Conservation (phyloP, 225 moss, liverwort and hornwort genomes). For the Physcomitrium patens region DNA sequence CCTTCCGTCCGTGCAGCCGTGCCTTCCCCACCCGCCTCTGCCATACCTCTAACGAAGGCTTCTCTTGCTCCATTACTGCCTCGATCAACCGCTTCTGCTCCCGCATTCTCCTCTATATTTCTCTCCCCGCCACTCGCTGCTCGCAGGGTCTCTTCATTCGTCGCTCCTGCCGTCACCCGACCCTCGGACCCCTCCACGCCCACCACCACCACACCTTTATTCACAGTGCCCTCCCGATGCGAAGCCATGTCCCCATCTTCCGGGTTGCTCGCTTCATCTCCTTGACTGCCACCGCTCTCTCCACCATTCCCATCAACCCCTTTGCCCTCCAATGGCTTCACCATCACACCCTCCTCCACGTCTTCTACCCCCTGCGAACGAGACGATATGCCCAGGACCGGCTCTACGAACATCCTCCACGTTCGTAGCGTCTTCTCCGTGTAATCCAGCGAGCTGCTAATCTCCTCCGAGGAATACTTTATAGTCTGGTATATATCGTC, state of each 20-base stretch:
- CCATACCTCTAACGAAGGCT: constrained; percentile 19
- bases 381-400: constrained; percentile 67
- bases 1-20: constrained; percentile 34
- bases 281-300: constrained; percentile 47
- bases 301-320: constrained; percentile 26
- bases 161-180: constrained; percentile 1
- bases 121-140: constrained; percentile 22
- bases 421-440: constrained; percentile 68
- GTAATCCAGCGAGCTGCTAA: constrained; percentile 67
- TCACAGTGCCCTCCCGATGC: constrained; percentile 9
- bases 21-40: constrained; percentile 28
- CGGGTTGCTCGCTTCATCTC: constrained; percentile 41
- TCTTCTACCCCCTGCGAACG: constrained; percentile 42
- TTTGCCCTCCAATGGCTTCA: constrained; percentile 25
- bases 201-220: background rate
- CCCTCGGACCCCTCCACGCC: constrained; percentile 18
- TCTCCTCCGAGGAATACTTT: constrained; percentile 83
- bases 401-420: constrained; percentile 70
- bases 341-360: constrained; percentile 38
- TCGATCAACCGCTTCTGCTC: constrained; percentile 13
- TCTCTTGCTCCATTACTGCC: constrained; percentile 14
- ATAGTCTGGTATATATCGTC: constrained; percentile 84
- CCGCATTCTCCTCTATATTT: constrained; percentile 11
- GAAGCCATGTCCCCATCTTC: constrained; percentile 29
- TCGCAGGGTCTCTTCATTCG: constrained; percentile 19